Base-by-base conservation (phyloP, 495 filamentous ascomycete species). In the Penicillium canescens region DNA sequence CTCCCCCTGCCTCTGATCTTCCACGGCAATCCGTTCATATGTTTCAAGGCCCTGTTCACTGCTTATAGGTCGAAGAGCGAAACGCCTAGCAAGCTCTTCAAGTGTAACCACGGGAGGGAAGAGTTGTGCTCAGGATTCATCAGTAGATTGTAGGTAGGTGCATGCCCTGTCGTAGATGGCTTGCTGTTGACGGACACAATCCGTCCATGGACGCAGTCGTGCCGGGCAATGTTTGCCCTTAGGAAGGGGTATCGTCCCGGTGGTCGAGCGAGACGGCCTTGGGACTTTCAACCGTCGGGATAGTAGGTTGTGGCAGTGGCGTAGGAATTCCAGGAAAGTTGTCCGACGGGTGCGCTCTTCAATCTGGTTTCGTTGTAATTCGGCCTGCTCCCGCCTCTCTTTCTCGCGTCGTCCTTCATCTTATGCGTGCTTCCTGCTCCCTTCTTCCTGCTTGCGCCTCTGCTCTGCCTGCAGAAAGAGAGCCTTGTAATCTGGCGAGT, bases 261-360 rank as follows among this genome's bases (percentile, higher is more conserved):
- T 62, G 34, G 67, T 76, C 21, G 62, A 75, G 55, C 55, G 52
- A 63, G 55, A 74, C 34, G 60, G 57, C 10, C 28, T 33, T 46
- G 40, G 46, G 14, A 56, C 59, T 61, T 48, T 47, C 26, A 68
- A 38, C 11, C 37, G 57, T 9, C 56, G 47, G 8, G 55, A 76
- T 33, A 76, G 54, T 23, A 73, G 54, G 46, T 65, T 50, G 38
- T 76, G 67, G 52, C 68, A 72, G 39, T 57, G 38, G 41, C 42
- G 54, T 36, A 76, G 54, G 56, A 73, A 63, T 50, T 73, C 74
- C 54, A 23, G 46, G 50, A 72, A 70, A 46, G 70, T 66, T 34
- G 71, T 75, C 20, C 4, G 62, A 54, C 26, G 44, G 37, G 40
- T 60, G 33, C 40, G 53, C 16, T 42, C 16, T 46, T 36, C 28